Evolutionary conservation across 2,329 filamentous ascomycete genomes (phyloP), one percentile per base, ranked within the genome.

Genomic region (Ophiostoma tasmaniense): DNA sequence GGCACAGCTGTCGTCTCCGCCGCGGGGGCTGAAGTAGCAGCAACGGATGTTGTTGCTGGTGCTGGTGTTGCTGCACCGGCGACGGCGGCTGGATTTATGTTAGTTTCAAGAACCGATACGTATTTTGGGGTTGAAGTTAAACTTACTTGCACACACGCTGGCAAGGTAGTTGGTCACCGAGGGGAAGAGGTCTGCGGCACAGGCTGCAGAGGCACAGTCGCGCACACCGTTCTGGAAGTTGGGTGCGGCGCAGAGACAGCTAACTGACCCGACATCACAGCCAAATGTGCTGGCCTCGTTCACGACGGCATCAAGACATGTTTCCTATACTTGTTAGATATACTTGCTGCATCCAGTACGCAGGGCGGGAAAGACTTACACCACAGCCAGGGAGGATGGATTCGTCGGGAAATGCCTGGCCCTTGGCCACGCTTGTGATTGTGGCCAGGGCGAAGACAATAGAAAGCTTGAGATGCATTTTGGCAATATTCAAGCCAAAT

Each of bases 71-170:
- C 64, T 2, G 35, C 62, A 65, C 35, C 64, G 33, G 17, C 33
- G 4, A 37, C 61, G n/a, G 61, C 61, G 17, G 61, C 61, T 64
- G 14, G 22, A 7, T 37, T 37, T 3, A 6, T 45, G 67, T 70
- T 65, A 65, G 64, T 28, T 20, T 35, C 4, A n/a, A 7, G 3
- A 13, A 6, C 2, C n/a, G 50, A 10, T 25, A 10, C 14, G 7
- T 1, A 28, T 14, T 37, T 3, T 20, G 25, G 20, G 2, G 25
- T 20, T 39, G 10, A 13, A 22, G 20, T 2, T 35, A n/a, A n/a
- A 71, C 73, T 59, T 72, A 74, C 73, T 71, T 35, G 69, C 71
- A 64, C 73, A 74, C 1, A 74, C 70, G 37, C 66, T 59, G 10
- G 52, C 52, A 50, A 74, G 25, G 42, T 72, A 74, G 67, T 69